Evolutionary conservation across 2,329 filamentous ascomycete genomes (phyloP).

Genomic region (Pseudonectria foliicola): DNA sequence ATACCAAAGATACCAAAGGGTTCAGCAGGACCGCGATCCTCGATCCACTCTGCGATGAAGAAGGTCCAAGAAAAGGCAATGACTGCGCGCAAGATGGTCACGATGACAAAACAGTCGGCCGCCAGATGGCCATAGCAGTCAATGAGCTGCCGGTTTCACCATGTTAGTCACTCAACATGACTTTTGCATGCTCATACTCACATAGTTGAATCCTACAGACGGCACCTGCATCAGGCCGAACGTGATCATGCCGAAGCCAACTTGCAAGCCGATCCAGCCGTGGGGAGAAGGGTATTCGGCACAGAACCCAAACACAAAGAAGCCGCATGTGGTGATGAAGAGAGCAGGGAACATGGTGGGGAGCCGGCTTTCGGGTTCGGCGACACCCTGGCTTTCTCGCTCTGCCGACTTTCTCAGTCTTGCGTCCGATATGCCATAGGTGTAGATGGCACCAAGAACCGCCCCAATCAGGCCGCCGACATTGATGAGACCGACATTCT

Average conservation of each 20-base stretch:
- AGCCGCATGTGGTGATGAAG: conserved; percentile 22
- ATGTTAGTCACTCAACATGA: too few species aligned
- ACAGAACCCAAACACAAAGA: conserved; percentile 32
- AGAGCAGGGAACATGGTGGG: conserved; percentile 25
- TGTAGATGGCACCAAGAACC: conserved; percentile 21
- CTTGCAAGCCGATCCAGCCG: conserved; percentile 28
- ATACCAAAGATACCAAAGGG: conserved; percentile 47
- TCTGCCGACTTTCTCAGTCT: conserved; percentile 15
- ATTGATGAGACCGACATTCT: conserved; percentile 27
- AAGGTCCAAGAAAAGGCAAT: conserved; percentile 49
- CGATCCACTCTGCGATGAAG: conserved; percentile 43
- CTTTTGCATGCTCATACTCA: conserved; percentile 17
- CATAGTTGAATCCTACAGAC: conserved; percentile 32
- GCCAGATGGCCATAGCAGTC: conserved; percentile 41
- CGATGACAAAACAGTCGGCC: conserved; percentile 46
- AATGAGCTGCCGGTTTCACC: conserved; percentile 32
- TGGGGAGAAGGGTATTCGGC: conserved; percentile 23
- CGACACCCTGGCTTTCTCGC: conserved; percentile 19
- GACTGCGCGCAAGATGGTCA: conserved; percentile 41
- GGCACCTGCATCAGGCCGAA: conserved; percentile 34
- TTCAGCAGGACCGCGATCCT: conserved; percentile 33
- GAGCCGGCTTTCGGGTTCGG: conserved; percentile 28
- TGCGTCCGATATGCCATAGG: conserved; percentile 17
- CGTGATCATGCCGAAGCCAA: conserved; percentile 29
- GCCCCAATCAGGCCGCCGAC: conserved; percentile 27